Percentiles rank a stretch among this genome's conserved stretches.
Conservation (phyloP, 1,284 basidiomycete species). For the Trametes hirsuta region DNA sequence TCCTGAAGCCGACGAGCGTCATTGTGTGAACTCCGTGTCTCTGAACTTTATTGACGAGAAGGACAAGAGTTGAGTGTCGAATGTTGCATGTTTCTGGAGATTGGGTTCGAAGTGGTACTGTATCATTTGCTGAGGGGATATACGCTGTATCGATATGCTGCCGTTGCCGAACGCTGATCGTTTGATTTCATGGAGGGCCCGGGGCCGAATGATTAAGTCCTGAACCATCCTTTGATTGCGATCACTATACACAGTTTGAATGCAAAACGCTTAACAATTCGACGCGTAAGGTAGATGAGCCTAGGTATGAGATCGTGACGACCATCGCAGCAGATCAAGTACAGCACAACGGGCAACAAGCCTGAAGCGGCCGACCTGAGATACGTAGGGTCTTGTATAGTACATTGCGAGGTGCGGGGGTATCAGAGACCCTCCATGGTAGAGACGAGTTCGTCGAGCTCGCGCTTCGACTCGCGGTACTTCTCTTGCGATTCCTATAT, state of each 20-base stretch:
- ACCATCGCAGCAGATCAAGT: constrained; percentile 11
- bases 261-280: constrained; percentile 18
- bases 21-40: constrained; percentile 92
- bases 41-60: constrained; percentile 72
- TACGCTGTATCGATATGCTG: neutral
- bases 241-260: constrained; percentile 22
- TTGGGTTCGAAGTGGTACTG: neutral
- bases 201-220: neutral
- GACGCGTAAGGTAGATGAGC: constrained; percentile 21
- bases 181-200: neutral
- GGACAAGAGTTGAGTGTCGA: constrained; percentile 9
- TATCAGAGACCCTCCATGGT: constrained; percentile 82
- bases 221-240: constrained; percentile 11
- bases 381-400: constrained; percentile 16
- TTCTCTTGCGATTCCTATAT: constrained; percentile 75
- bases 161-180: too few species aligned
- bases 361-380: constrained; percentile 3
- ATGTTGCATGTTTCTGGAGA: neutral
- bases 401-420: constrained; percentile 19
- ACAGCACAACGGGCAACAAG: neutral
- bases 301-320: constrained; percentile 20
- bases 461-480: constrained; percentile 78
- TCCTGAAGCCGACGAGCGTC: constrained; percentile 73
- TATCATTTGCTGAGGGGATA: neutral
- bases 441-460: constrained; percentile 86